These are phyloP conservation scores for Colletotrichum truncatum DNA, from an alignment of 2,329 filamentous ascomycete genomes.

Conservation along the genomic window DNA sequence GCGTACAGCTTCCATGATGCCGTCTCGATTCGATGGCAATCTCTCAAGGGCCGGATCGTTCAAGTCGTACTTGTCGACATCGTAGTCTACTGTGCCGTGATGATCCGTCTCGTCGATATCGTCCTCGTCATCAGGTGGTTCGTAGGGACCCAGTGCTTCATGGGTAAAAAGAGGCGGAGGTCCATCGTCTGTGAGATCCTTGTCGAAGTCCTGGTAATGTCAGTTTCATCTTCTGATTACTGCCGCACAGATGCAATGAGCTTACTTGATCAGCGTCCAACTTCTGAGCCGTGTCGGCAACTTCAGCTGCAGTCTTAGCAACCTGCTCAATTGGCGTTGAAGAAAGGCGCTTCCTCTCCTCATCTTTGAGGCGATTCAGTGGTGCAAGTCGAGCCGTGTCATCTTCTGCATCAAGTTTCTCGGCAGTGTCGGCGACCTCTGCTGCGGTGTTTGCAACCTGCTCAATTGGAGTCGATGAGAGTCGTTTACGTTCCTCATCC, in stretches of 20 bases:
- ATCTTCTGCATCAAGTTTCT: conserved; percentile 42
- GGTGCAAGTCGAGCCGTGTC: background rate
- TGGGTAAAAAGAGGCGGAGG: conserved; percentile 56
- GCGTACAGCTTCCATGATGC: conserved; percentile 55
- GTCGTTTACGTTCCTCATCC: conserved; percentile 40
- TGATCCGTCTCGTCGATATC: background rate
- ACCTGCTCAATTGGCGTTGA: conserved; percentile 51
- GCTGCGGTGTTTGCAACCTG: conserved; percentile 52
- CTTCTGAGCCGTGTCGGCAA: conserved; percentile 51
- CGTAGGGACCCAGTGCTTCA: conserved; percentile 54
- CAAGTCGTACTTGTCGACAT: conserved; percentile 45
- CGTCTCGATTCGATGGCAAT: conserved; percentile 55
- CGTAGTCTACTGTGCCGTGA: conserved; percentile 30
- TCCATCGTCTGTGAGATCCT: conserved; percentile 28
- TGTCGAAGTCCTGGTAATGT: conserved; percentile 25
- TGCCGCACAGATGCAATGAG: background rate
- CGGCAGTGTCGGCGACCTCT: conserved; percentile 53
- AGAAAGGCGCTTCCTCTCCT: conserved; percentile 44
- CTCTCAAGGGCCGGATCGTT: conserved; percentile 58
- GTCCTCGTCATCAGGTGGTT: conserved; percentile 43
- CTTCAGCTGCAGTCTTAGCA: conserved; percentile 53
- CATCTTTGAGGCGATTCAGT: conserved; percentile 27
- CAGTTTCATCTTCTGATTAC: no score
- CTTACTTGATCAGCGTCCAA: conserved; percentile 40
- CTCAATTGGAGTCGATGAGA: conserved; percentile 49